These are phyloP conservation scores for Colletotrichum euphorbiae DNA, from an alignment of 2,329 filamentous ascomycete species.

Conservation along the genomic window DNA sequence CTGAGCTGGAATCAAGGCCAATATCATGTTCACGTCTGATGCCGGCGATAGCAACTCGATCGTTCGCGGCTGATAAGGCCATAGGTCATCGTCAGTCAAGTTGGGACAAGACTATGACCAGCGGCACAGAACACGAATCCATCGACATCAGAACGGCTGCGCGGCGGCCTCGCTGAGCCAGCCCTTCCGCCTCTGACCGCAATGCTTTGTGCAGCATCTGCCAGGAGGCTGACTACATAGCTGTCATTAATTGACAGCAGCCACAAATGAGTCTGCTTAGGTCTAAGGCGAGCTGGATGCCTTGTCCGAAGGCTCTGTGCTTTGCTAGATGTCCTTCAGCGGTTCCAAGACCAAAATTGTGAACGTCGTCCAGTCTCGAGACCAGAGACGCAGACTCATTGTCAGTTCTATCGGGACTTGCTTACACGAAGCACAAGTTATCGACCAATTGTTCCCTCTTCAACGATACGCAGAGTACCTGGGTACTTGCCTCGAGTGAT, in stretches of 20 bases:
- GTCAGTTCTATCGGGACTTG: background rate
- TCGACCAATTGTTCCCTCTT: background rate
- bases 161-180: too few relatives aligned
- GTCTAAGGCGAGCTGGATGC: background rate
- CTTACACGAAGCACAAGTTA: constrained; percentile 1
- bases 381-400: background rate
- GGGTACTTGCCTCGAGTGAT: too few relatives aligned
- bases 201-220: too few relatives aligned
- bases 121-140: background rate
- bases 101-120: background rate
- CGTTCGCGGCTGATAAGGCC: background rate
- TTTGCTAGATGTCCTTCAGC: constrained; percentile 7
- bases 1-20: background rate
- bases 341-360: constrained; percentile 19
- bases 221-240: constrained; percentile 18
- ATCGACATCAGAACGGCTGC: background rate
- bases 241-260: constrained; percentile 36
- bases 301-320: constrained; percentile 23
- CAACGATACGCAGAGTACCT: background rate
- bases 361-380: constrained; percentile 5
- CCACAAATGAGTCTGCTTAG: constrained; percentile 10
- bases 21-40: constrained; percentile 10
- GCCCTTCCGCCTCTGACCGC: too few relatives aligned
- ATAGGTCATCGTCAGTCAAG: background rate
- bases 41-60: background rate